Conservation (phyloP, 208 protist genomes). For the Crithidia bombi region DNA sequence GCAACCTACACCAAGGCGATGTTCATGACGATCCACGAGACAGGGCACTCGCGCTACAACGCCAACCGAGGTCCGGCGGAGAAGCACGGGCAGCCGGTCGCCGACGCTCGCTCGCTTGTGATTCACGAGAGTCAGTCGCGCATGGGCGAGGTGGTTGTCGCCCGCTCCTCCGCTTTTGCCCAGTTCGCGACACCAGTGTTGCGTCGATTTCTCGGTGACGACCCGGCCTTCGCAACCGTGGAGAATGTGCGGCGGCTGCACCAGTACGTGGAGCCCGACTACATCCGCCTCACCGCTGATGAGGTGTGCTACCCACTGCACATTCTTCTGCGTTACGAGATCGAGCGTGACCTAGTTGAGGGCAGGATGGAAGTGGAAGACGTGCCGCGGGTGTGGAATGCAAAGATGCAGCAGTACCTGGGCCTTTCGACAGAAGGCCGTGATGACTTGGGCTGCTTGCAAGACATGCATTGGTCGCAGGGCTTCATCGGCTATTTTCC, state of each 20-base stretch:
- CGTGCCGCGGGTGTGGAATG: conserved; percentile 75
- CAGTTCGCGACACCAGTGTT: conserved; percentile 50
- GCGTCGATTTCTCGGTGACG: conserved; percentile 45
- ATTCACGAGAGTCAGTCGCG: conserved; percentile 87
- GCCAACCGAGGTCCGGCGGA: conserved; percentile 65
- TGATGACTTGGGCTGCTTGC: conserved; percentile 69
- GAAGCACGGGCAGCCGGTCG: conserved; percentile 53
- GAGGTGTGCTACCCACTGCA: conserved; percentile 90
- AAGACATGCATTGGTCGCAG: conserved; percentile 86
- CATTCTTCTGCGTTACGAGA: conserved; percentile 84
- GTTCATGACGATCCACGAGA: conserved; percentile 23
- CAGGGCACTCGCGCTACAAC: conserved; percentile 31
- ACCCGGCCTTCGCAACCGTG: conserved; percentile 41
- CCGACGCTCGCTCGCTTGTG: conserved; percentile 55
- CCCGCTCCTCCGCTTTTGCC: conserved; percentile 61
- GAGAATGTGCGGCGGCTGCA: conserved; percentile 47
- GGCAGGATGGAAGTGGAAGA: conserved; percentile 70
- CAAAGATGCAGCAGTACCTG: conserved; percentile 84
- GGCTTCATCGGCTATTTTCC: conserved; percentile 87
- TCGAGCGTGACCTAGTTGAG: conserved; percentile 77
- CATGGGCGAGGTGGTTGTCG: conserved; percentile 71
- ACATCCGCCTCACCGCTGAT: conserved; percentile 82
- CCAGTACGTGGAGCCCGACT: conserved; percentile 57
- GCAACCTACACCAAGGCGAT: conserved; percentile 50
- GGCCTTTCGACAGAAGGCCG: conserved; percentile 66